Evolutionary conservation across 345 rosid genomes (phyloP), one percentile per base, ranked within the genome.

Genomic region (Geranium brycei): DNA sequence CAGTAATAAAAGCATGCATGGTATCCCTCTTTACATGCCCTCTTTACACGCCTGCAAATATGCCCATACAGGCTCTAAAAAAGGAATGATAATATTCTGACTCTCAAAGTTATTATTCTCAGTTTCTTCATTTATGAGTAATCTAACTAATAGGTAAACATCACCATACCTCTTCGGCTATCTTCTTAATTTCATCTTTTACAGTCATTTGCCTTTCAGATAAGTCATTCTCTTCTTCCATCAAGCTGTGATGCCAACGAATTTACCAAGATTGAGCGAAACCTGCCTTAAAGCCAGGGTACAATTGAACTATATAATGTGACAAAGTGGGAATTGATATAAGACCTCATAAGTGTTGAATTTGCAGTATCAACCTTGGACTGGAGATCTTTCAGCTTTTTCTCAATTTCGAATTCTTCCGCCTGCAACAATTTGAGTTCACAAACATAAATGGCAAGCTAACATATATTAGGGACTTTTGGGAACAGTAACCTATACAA

Each of bases 371-470:
- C 85, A 74, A 90, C 64, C 73, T 78, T 81, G 61, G 60, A 63
- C 61, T 79, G 78, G 56, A 90, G 82, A 74, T 82, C 85, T 72
- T 63, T 82, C 17, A 90, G 63, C 58, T 76, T 84, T 65, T 73
- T 91, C 79, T 86, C 88, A 51, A 83, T 79, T 84, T 90, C 91
- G 61, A 78, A 82, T 73, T 85, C 91, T 79, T 90, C 97, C 70
- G 83, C 87, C 99, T 93, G 81, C 58, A 74, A 66, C 60, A 68
- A 41, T 47, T 6, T 47, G 53, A 47, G 53, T 8, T 51, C 41
- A 38, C 11, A 67, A 67, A 63, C 17, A 40, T 55, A 66, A n/a
- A 51, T 69, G 38, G 63, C 59, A 41, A 38, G 55, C 30, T 57
- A 23, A 19, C 60, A 65, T 31, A 65, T 31, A 31, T 65, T 28